Percentiles rank a stretch among this genome's conserved stretches.
These are phyloP conservation scores for Phytophthora palmivora DNA, from an alignment of 352 stramenopile genomes.

Conservation along the genomic window DNA sequence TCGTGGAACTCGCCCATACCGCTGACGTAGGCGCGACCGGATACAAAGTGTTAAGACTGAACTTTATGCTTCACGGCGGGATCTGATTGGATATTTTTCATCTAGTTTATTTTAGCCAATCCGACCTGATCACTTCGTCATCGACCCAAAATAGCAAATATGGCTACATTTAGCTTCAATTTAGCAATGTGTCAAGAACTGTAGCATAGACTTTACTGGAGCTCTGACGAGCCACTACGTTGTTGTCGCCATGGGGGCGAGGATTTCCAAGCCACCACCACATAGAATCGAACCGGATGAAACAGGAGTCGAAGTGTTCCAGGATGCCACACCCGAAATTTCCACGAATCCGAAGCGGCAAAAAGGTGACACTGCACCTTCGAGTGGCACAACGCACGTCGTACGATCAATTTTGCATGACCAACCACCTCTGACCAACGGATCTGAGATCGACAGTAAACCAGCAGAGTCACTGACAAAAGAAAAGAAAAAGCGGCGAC, in stretches of 20 bases:
- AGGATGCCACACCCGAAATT: constrained; percentile 12
- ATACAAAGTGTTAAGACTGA: constrained; percentile 31
- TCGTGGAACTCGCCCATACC: constrained; percentile 37
- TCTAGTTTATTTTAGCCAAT: constrained; percentile 3
- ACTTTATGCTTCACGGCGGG: constrained; percentile 18
- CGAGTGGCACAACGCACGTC: constrained; percentile 4
- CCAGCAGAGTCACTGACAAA: constrained; percentile 1
- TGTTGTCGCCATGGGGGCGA: constrained; percentile 51
- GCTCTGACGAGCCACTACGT: constrained; percentile 10
- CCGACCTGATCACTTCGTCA: constrained; percentile 13
- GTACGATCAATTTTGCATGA: constrained; percentile 10
- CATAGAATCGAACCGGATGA: constrained; percentile 24
- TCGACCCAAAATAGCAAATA: constrained; percentile 15
- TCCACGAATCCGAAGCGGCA: constrained; percentile 9
- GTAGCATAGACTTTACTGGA: neutral
- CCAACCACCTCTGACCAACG: neutral
- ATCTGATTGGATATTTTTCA: constrained; percentile 12
- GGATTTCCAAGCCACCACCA: constrained; percentile 64
- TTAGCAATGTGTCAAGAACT: too few species aligned
- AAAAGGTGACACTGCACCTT: constrained; percentile 1
- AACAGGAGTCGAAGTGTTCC: constrained; percentile 33
- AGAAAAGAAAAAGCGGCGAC: constrained; percentile 46
- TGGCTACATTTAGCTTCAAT: constrained; percentile 30
- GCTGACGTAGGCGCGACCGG: constrained; percentile 9
- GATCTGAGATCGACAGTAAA: constrained; percentile 1